Conservation (phyloP, 352 stramenopile species). For the Phytophthora sp. region DNA sequence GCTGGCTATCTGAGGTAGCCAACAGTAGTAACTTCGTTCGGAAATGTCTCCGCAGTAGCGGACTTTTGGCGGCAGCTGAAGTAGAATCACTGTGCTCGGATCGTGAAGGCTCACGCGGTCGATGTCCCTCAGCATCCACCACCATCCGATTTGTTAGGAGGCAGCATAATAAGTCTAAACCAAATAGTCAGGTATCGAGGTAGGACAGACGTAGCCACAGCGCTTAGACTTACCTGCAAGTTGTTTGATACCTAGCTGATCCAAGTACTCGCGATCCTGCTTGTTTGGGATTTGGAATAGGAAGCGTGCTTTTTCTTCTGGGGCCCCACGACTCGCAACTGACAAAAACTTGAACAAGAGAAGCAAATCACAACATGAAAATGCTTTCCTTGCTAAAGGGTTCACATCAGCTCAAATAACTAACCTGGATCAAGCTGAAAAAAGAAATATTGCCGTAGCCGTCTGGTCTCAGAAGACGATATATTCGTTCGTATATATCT, state of each 20-base stretch:
- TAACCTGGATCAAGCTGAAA: conserved; percentile 64
- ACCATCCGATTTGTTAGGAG: conserved; percentile 55
- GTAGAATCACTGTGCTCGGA: conserved; percentile 12
- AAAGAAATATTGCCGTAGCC: conserved; percentile 72
- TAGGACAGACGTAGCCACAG: not conserved
- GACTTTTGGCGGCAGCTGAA: conserved; percentile 44
- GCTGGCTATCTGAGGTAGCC: conserved; percentile 21
- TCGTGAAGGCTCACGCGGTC: conserved; percentile 2
- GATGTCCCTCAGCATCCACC: conserved; percentile 16
- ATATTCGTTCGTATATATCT: conserved; percentile 48
- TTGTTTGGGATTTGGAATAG: conserved; percentile 56
- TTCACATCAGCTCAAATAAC: not conserved
- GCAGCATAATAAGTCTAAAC: conserved; percentile 55
- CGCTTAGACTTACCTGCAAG: conserved; percentile 51
- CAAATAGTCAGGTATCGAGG: not conserved
- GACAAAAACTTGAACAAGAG: conserved; percentile 41
- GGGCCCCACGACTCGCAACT: conserved; percentile 41
- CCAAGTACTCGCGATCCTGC: conserved; percentile 31
- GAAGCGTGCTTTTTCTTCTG: conserved; percentile 58
- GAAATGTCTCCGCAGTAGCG: conserved; percentile 57
- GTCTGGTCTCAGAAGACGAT: conserved; percentile 55
- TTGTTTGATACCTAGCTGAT: conserved; percentile 42
- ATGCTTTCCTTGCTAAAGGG: not conserved
- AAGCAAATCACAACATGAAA: not conserved
- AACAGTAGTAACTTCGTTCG: conserved; percentile 43